Percentiles rank a stretch among this genome's conserved stretches.
Conservation (phyloP, 352 stramenopile species). For the Pythium coloratum region DNA sequence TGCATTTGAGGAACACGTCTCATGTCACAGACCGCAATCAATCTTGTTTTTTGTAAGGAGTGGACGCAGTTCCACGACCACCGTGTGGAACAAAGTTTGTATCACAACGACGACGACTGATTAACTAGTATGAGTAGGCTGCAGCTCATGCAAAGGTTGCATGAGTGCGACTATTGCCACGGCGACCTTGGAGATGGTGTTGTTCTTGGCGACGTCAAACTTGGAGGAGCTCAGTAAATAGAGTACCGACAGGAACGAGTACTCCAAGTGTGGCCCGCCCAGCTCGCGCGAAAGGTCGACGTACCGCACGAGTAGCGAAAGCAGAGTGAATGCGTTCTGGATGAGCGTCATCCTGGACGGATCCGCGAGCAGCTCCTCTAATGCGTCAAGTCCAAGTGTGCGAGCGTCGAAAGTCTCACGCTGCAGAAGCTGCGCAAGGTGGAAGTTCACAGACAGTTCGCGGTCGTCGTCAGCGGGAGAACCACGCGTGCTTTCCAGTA, state of each 20-base stretch:
- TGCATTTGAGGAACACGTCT: not conserved
- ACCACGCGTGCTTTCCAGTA: conserved; percentile 68
- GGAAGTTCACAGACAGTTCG: conserved; percentile 61
- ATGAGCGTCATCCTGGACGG: conserved; percentile 38
- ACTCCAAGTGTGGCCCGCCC: conserved; percentile 47
- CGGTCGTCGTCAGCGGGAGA: conserved; percentile 45
- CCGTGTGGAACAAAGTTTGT: not conserved
- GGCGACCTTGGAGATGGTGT: conserved; percentile 53
- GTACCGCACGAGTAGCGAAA: conserved; percentile 61
- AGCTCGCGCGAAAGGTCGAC: conserved; percentile 63
- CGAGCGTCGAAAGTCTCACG: conserved; percentile 58
- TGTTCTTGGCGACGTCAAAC: conserved; percentile 39
- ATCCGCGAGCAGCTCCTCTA: conserved; percentile 35
- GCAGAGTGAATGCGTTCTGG: conserved; percentile 55
- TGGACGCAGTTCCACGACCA: not conserved
- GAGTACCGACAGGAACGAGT: conserved; percentile 59
- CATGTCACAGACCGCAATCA: not conserved
- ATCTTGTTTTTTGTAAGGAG: not conserved
- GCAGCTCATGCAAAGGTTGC: conserved; percentile 3
- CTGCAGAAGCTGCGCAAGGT: conserved; percentile 59
- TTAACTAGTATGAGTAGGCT: not conserved
- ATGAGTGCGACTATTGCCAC: conserved; percentile 39
- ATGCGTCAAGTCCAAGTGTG: conserved; percentile 31
- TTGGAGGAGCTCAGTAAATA: conserved; percentile 41
- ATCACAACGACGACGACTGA: conserved; percentile 4